Conservation (phyloP, 139 green algal genomes). For the Diplosphaera chodatii region DNA sequence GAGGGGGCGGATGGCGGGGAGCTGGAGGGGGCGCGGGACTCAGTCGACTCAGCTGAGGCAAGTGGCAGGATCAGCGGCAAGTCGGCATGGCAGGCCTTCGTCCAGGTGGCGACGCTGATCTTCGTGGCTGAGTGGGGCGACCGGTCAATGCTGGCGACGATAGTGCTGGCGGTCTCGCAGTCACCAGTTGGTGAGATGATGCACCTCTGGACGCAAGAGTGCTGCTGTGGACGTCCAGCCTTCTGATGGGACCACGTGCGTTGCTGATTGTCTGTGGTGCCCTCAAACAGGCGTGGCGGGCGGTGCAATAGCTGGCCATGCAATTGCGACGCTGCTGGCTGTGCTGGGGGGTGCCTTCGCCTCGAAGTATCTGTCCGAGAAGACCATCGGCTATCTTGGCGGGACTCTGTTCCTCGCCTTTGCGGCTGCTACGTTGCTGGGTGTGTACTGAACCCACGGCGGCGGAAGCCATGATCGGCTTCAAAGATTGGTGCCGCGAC, state of each 20-base stretch:
- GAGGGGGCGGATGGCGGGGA: slow-evolving; percentile 46
- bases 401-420: slow-evolving; percentile 89
- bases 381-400: slow-evolving; percentile 67
- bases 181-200: slow-evolving; percentile 63
- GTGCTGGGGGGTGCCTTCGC: slow-evolving; percentile 82
- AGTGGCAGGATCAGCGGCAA: slow-evolving; percentile 18
- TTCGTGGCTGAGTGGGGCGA: slow-evolving; percentile 95
- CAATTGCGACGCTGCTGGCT: slow-evolving; percentile 83
- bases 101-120: slow-evolving; percentile 74
- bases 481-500: too few relatives aligned
- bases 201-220: too few relatives aligned
- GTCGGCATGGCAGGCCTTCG: slow-evolving; percentile 8
- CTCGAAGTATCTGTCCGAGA: slow-evolving; percentile 81
- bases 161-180: slow-evolving; percentile 87
- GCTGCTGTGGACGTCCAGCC: too few relatives aligned
- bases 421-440: slow-evolving; percentile 69
- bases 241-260: too few relatives aligned
- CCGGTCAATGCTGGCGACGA: slow-evolving; percentile 94
- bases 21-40: slow-evolving; percentile 64
- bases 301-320: slow-evolving; percentile 84
- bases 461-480: too few relatives aligned
- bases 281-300: slow-evolving; percentile 53
- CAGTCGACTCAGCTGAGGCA: slow-evolving; percentile 37
- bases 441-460: slow-evolving; percentile 35
- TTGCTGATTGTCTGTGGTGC: too few relatives aligned